A percentile compares a stretch with the other conserved stretches of the same genome.
Conservation (phyloP, 2,329 filamentous ascomycete genomes). For the Pseudocercospora pini-densiflorae region DNA sequence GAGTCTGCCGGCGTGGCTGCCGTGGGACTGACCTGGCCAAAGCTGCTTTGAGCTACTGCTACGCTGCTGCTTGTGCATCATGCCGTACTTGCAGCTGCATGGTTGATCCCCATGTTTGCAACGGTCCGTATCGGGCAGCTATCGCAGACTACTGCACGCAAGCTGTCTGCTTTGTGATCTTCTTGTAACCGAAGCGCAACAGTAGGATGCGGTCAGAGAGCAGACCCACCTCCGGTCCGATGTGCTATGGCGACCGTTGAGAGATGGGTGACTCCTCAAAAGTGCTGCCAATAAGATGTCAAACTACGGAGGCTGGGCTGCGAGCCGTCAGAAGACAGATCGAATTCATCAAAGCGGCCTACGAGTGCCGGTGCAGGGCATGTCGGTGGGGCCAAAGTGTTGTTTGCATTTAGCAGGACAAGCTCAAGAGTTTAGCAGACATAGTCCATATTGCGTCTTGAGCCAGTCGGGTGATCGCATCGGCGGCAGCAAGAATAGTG, state of each 20-base stretch:
- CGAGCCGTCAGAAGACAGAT: slow-evolving; percentile 23
- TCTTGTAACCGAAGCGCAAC: slow-evolving; percentile 26
- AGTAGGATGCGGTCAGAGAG: slow-evolving; percentile 28
- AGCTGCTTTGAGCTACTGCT: slow-evolving; percentile 2
- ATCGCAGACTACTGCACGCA: slow-evolving; percentile 32
- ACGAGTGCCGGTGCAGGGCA: slow-evolving; percentile 23
- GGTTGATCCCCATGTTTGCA: slow-evolving; percentile 28
- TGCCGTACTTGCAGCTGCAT: slow-evolving; percentile 25
- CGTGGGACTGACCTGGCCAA: slow-evolving; percentile 6
- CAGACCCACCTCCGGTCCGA: slow-evolving; percentile 20
- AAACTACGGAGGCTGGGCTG: slow-evolving; percentile 9
- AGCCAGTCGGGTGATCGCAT: slow-evolving; percentile 29
- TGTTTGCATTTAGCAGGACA: slow-evolving; percentile 20
- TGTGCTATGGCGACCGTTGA: slow-evolving; percentile 11
- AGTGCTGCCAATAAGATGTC: slow-evolving; percentile 17
- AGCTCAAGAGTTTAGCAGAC: slow-evolving; percentile 22
- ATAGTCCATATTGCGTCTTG: slow-evolving; percentile 26
- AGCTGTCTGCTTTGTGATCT: slow-evolving; percentile 28
- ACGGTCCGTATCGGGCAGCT: slow-evolving; percentile 30
- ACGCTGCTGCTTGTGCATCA: slow-evolving; percentile 13
- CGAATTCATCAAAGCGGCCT: slow-evolving; percentile 21
- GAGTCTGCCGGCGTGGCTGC: slow-evolving; percentile 15
- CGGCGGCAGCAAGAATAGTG: slow-evolving; percentile 33
- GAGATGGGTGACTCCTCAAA: not conserved
- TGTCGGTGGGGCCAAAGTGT: slow-evolving; percentile 14